phyloP scores from a whole-genome alignment of 2,329 filamentous ascomycete genomes.

The Coniochaeta ligniaria region DNA sequence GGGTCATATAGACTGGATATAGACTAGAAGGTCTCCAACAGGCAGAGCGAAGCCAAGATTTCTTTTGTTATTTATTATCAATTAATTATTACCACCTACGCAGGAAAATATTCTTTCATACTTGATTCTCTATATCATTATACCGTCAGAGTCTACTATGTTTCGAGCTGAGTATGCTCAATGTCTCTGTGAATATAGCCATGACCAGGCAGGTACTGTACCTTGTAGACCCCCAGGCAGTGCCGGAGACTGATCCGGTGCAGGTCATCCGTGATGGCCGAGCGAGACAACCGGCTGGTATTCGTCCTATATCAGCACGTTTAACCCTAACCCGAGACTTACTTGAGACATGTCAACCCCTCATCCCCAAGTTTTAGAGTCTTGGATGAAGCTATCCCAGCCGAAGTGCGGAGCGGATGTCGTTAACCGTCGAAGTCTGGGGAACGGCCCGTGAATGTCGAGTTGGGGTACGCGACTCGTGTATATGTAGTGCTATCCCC shows the following conservation, averaged over 20 bases:
- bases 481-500: background rate
- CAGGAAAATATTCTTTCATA: too few relatives aligned
- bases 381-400: background rate
- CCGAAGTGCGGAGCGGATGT: background rate
- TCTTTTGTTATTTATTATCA: background rate
- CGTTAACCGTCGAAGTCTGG: background rate
- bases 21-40: background rate
- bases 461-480: background rate
- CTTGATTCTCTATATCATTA: too few relatives aligned
- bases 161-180: too few relatives aligned
- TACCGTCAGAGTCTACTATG: too few relatives aligned
- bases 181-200: background rate
- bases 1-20: too few relatives aligned
- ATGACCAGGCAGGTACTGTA: too few relatives aligned
- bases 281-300: too few relatives aligned
- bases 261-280: too few relatives aligned
- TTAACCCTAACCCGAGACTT: background rate
- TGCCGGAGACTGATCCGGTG: too few relatives aligned
- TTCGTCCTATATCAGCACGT: background rate
- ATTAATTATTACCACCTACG: too few relatives aligned
- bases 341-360: background rate
- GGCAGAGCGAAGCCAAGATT: background rate
- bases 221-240: too few relatives aligned
- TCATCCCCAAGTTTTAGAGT: background rate
- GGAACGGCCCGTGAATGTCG: background rate